Conservation (phyloP, 1,284 basidiomycete species). For the Bondarzewia mesenterica region DNA sequence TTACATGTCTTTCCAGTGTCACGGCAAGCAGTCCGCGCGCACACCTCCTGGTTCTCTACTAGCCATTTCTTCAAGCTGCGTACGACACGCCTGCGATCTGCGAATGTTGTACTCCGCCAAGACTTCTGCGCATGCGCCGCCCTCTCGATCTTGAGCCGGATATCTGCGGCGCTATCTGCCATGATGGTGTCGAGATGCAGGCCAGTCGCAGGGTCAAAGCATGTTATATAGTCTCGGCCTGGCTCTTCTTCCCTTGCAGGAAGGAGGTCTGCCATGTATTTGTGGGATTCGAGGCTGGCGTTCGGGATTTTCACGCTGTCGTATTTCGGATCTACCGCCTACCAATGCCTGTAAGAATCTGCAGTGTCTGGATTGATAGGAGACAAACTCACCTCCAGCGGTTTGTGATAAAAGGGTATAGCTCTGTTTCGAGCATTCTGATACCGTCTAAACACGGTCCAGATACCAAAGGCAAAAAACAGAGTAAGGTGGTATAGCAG, state of each 20-base stretch:
- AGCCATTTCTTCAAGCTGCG: constrained; percentile 87
- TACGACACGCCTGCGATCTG: constrained; percentile 72
- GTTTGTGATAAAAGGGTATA: constrained; percentile 49
- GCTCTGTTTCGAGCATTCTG: constrained; percentile 65
- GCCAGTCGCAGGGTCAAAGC: constrained; percentile 87
- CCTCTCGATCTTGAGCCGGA: constrained; percentile 58
- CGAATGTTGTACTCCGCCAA: constrained; percentile 72
- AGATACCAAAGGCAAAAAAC: constrained; percentile 69
- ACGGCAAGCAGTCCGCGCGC: constrained; percentile 84
- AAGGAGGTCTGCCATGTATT: constrained; percentile 44
- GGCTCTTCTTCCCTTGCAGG: constrained; percentile 36
- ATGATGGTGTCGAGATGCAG: constrained; percentile 66
- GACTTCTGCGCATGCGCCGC: constrained; percentile 62
- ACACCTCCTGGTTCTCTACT: constrained; percentile 77
- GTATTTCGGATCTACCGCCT: constrained; percentile 13
- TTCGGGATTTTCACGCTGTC: constrained; percentile 38
- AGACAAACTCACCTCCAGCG: constrained; percentile 47
- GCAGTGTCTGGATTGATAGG: not conserved
- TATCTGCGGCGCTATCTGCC: constrained; percentile 61
- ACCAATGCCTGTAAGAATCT: constrained; percentile 8
- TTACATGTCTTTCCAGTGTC: constrained; percentile 95
- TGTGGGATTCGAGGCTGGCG: constrained; percentile 56
- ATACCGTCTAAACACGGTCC: constrained; percentile 66
- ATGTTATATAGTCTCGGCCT: constrained; percentile 71
- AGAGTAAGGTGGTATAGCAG: constrained; percentile 36